Base-by-base conservation (phyloP, 306 rosid species). In the Alnus glutinosa region DNA sequence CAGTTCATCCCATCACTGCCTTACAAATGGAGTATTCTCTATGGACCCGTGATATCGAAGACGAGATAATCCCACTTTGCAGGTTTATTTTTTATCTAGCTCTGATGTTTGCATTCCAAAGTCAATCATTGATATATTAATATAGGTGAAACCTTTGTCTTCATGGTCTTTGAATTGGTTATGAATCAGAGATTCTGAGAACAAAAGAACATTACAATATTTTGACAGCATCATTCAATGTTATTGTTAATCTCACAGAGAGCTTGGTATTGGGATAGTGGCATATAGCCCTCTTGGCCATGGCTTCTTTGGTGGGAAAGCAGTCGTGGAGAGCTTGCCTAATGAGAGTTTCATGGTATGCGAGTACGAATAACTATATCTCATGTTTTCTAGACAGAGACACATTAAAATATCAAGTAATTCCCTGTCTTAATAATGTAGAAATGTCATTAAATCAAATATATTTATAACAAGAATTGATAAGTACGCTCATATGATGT, bases 1-100 rank as follows among this genome's bases (percentile, higher is more conserved):
- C 90, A 10, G 90, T 91, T 77, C 92, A 92, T 87, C 97, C 92
- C 75, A 87, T 92, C 73, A 88, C 92, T 58, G 97, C 97, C 66
- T 80, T 89, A 71, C 85, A 92, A 81, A 92, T 88, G 97, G 97
- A 92, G 78, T 89, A 88, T 79, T 92, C 97, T 58, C 44, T 89
- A 15, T 92, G 92, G 90, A 55, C 77, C 37, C 87, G 92, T 75
- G 94, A 89, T 13, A 88, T 85, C 51, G 92, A 91, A 86, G 80
- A 89, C 49, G 89, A 86, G 51, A 85, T 91, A 37, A 79, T 91
- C 80, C 94, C 97, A 50, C 81, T 89, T 13, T 91, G 93, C 91
- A 80, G 91, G 93, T 91, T 70, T 71, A 66, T 58, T 47, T 64
- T 39, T 51, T 47, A 4, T 47, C 9, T 70, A 18, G 18, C 34